A percentile compares a stretch with the other conserved stretches of the same genome.
Evolutionary conservation across 441 rosid species (phyloP).

Genomic region (Aleurites moluccanus): DNA sequence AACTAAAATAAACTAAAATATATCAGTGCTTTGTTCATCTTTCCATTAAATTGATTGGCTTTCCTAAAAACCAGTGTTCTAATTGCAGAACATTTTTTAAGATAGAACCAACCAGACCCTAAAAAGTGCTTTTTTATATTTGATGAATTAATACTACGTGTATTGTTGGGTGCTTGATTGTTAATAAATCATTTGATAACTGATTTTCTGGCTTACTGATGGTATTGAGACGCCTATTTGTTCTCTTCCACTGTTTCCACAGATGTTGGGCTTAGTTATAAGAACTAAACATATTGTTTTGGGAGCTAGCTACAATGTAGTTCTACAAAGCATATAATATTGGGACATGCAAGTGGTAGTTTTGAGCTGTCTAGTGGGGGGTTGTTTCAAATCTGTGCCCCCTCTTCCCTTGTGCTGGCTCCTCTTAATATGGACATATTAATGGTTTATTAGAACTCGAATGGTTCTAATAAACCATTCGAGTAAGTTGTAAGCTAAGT

Average conservation of each 20-base stretch:
- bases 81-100: neutral
- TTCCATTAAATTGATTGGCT: neutral
- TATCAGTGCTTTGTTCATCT: neutral
- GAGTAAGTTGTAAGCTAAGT: constrained; percentile 1
- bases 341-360: neutral
- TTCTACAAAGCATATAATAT: neutral
- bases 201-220: constrained; percentile 1
- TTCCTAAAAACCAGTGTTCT: too few relatives aligned
- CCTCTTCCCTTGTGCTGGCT: too few relatives aligned
- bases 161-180: neutral
- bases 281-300: neutral
- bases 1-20: neutral
- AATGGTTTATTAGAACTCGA: too few relatives aligned
- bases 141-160: neutral
- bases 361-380: neutral
- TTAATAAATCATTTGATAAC: neutral
- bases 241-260: neutral
- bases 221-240: neutral
- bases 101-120: neutral
- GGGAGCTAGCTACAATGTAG: neutral
- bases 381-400: too few relatives aligned
- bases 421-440: neutral
- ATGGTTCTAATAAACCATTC: neutral
- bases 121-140: neutral
- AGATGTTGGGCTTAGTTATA: neutral